phyloP scores from a whole-genome alignment of 148 eudicot species.

The Agrostemma githago region DNA sequence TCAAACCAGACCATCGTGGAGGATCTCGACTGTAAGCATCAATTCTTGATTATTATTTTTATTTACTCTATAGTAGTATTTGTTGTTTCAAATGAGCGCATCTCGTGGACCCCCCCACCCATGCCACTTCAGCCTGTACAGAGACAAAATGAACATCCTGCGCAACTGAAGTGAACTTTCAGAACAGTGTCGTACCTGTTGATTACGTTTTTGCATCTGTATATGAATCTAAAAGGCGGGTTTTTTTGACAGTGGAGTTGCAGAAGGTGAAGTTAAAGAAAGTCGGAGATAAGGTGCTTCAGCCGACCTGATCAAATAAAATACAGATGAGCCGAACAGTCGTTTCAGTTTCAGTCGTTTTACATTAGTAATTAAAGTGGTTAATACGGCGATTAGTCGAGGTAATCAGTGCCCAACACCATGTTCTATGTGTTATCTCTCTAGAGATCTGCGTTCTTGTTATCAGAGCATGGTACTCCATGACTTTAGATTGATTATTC shows the following conservation, averaged over 20 bases:
- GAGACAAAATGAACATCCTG: no score
- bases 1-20: conserved; percentile 43
- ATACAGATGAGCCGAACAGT: no score
- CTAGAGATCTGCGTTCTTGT: conserved; percentile 11
- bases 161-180: no score
- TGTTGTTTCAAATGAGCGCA: no score
- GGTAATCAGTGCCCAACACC: conserved; percentile 14
- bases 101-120: no score
- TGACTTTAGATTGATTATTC: no score
- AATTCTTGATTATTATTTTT: no score
- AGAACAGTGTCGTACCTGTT: no score
- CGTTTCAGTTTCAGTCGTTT: no score
- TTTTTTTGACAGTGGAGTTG: conserved; percentile 31
- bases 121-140: no score
- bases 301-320: conserved; percentile 11
- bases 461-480: not conserved
- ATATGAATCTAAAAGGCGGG: not conserved
- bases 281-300: conserved; percentile 7
- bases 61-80: no score
- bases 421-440: conserved; percentile 1
- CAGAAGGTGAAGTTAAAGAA: conserved; percentile 27
- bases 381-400: not conserved
- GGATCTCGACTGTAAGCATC: conserved; percentile 34
- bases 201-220: not conserved
- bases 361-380: not conserved